phyloP scores from a whole-genome alignment of 345 rosid genomes.

The Heritiera littoralis region DNA sequence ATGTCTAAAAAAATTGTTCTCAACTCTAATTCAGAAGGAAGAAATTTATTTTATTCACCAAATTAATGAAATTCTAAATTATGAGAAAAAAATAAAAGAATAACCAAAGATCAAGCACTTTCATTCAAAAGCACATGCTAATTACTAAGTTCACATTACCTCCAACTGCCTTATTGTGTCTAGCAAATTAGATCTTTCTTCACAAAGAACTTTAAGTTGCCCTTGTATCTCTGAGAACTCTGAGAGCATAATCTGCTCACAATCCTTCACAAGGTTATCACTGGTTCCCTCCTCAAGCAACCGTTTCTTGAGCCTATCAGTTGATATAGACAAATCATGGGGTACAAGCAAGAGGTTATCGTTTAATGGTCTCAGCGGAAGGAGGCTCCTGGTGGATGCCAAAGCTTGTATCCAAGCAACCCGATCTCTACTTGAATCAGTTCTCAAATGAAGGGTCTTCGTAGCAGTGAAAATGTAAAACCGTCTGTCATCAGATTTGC shows the following conservation, averaged over 20 bases:
- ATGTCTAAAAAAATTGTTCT: background rate
- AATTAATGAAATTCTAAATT: background rate
- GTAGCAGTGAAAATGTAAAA: conserved; percentile 96
- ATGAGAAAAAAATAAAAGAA: background rate
- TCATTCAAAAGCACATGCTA: background rate
- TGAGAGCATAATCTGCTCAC: conserved; percentile 89
- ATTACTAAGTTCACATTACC: conserved; percentile 45
- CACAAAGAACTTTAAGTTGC: conserved; percentile 66
- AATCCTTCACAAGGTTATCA: conserved; percentile 76
- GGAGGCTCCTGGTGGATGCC: conserved; percentile 63
- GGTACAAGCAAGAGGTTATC: conserved; percentile 59
- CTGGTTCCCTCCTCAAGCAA: conserved; percentile 64
- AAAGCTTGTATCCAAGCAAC: conserved; percentile 94
- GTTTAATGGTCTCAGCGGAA: conserved; percentile 59
- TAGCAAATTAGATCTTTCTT: conserved; percentile 70
- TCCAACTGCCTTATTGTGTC: conserved; percentile 86
- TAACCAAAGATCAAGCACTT: conserved; percentile 15
- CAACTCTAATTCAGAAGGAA: conserved; percentile 2
- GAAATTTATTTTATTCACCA: background rate
- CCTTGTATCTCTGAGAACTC: conserved; percentile 81
- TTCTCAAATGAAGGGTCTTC: conserved; percentile 92
- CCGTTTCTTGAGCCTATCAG: conserved; percentile 68
- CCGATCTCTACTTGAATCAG: conserved; percentile 75
- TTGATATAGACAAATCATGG: conserved; percentile 65
- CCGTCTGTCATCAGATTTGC: conserved; percentile 92